Base-by-base conservation (phyloP, 1,284 basidiomycete genomes). In the Sporisorium scitamineum region DNA sequence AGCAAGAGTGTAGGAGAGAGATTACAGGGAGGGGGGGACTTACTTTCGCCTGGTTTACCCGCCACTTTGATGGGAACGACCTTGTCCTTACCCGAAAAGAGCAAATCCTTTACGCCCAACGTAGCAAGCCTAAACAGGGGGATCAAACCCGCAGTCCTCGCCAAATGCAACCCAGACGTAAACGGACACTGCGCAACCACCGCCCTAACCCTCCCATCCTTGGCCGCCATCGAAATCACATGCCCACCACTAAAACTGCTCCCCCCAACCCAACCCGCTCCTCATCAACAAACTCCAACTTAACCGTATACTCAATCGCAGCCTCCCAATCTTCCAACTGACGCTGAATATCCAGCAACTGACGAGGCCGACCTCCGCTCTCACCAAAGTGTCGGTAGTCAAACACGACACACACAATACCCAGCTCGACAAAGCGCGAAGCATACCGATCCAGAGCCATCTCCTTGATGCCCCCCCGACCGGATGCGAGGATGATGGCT, bases 151-250 rank as follows among this genome's bases (percentile, higher is more conserved):
- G 68, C 48, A 1, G 71, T 76, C 3, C 48, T 37, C 14, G 70
- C 41, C 11, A 67, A 74, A 13, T 72, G 51, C 11, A 78, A 29
- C 3, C 81, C 82, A 7, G 59, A 55, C 8, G 82, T 83, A 44
- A 82, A 83, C 13, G 82, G 82, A 51, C 82, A 83, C 53, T 82
- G 82, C 22, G 65, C 59, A 27, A 83, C 75, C 13, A 45, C 71
- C 5, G 79, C 80, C 29, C 67, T 76, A 47, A 82, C 70, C 24
- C 61, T 51, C 57, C 59, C 47, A 7, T 83, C 70, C 8, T 61
- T 58, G 0, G 78, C 75, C 0, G 82, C 79, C 16, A 78, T 47
- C 20, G 54, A 58, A 26, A 83, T 80, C 2, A 73, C 80, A 63
- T 83, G 79, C 0, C 78, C 80, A n/a, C 82, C 82, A 7, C 78